Evolutionary conservation across 2,329 filamentous ascomycete species (phyloP).

Genomic region (Fusarium mangiferae): DNA sequence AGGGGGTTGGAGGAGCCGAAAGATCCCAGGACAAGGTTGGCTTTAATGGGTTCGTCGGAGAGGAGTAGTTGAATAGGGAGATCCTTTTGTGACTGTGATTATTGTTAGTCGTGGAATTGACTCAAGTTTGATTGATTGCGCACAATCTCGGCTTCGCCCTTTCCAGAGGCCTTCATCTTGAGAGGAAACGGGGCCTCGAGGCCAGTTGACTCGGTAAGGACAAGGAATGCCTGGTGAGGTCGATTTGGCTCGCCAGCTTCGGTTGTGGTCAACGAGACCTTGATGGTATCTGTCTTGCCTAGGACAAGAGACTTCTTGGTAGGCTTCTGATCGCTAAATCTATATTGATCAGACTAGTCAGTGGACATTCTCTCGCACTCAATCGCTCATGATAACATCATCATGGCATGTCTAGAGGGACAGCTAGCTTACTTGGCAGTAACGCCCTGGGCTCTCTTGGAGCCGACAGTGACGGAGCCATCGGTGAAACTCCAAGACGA

Average conservation of each 20-base stretch:
- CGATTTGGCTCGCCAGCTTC: conserved; percentile 82
- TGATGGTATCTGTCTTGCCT: conserved; percentile 77
- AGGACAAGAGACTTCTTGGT: conserved; percentile 73
- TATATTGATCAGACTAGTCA: conserved; percentile 49
- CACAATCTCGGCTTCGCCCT: conserved; percentile 87
- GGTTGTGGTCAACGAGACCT: conserved; percentile 82
- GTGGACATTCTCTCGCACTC: conserved; percentile 19
- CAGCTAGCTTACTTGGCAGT: conserved; percentile 72
- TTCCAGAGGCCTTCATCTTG: conserved; percentile 86
- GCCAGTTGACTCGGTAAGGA: conserved; percentile 80
- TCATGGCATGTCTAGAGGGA: conserved; percentile 26
- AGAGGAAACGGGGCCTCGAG: conserved; percentile 90
- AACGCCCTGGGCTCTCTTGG: conserved; percentile 70
- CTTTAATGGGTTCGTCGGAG: conserved; percentile 74
- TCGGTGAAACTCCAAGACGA: conserved; percentile 80
- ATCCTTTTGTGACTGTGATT: conserved; percentile 82
- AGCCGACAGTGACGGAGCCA: conserved; percentile 71
- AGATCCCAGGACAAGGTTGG: conserved; percentile 85
- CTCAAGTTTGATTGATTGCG: conserved; percentile 42
- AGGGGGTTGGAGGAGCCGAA: conserved; percentile 80
- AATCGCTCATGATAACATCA: conserved; percentile 6
- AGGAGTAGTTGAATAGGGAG: conserved; percentile 84
- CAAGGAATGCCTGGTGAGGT: conserved; percentile 93
- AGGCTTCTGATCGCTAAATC: conserved; percentile 68
- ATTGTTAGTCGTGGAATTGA: conserved; percentile 41